Conservation (phyloP, 148 eudicot genomes). For the Beta vulgaris region DNA sequence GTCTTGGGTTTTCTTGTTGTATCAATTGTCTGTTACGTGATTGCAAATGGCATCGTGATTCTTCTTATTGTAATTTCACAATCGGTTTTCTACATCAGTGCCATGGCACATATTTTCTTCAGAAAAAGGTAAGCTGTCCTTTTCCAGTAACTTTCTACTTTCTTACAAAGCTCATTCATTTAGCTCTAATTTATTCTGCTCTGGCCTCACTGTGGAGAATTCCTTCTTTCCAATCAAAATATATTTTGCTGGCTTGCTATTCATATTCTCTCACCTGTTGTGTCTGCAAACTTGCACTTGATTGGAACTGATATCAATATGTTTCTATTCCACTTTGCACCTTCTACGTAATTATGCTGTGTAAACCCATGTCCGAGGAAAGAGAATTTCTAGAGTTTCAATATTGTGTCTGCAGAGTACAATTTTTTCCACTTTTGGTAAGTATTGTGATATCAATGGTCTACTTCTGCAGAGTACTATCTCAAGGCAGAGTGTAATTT, state of each 20-base stretch:
- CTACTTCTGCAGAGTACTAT: not conserved
- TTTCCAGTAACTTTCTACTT: constrained; percentile 13
- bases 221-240: not conserved
- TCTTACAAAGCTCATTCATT: not conserved
- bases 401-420: not conserved
- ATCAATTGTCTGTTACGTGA: constrained; percentile 62
- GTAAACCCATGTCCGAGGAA: not conserved
- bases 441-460: not conserved
- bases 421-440: not conserved
- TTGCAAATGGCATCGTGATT: constrained; percentile 69
- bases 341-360: not conserved
- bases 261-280: not conserved
- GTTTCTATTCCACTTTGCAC: not conserved
- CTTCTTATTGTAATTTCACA: constrained; percentile 55
- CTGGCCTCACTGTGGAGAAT: not conserved
- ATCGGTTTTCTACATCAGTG: constrained; percentile 51
- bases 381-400: not conserved
- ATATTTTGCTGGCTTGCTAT: not conserved
- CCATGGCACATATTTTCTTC: constrained; percentile 64
- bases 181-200: not conserved
- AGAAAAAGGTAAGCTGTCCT: constrained; percentile 57
- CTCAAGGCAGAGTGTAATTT: not conserved
- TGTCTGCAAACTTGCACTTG: constrained; percentile 2
- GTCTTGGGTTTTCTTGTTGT: constrained; percentile 55
- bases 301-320: not conserved